Conservation (phyloP, 2,329 filamentous ascomycete genomes). For the Cryphonectria nitschkei region DNA sequence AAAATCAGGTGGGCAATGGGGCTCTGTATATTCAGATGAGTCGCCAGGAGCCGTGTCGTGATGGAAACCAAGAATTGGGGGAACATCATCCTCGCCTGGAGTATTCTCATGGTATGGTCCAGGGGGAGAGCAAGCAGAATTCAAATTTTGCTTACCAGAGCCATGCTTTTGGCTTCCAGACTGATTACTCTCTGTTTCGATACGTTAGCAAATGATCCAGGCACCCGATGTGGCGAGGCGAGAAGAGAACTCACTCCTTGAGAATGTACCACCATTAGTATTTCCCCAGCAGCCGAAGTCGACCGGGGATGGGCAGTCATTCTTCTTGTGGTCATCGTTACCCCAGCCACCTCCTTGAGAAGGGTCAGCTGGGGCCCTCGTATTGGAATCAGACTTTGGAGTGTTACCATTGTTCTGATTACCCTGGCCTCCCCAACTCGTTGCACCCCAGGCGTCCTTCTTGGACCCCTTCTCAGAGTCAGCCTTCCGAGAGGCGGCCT, state of each 20-base stretch:
- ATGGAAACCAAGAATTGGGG: not conserved
- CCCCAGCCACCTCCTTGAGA: slow-evolving; percentile 9
- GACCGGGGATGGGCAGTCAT: not conserved
- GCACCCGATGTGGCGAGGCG: not conserved
- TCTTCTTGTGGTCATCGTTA: not conserved
- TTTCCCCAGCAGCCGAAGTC: slow-evolving; percentile 7
- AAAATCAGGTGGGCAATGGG: not conserved
- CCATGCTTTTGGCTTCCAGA: slow-evolving; percentile 17
- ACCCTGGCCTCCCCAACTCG: not conserved
- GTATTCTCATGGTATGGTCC: not conserved
- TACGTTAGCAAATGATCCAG: slow-evolving; percentile 1
- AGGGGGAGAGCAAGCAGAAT: not conserved
- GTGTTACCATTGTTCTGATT: not conserved
- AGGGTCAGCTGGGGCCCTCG: slow-evolving; percentile 8
- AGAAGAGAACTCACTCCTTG: slow-evolving; percentile 10
- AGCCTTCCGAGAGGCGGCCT: slow-evolving; percentile 1
- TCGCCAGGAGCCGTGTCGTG: not conserved
- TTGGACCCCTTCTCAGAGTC: slow-evolving; percentile 8
- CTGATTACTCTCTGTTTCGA: slow-evolving; percentile 8
- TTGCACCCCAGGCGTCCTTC: not conserved
- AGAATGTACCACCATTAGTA: not conserved
- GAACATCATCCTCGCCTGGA: not conserved
- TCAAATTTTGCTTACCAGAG: slow-evolving; percentile 14
- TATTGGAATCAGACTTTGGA: not conserved
- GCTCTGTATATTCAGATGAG: no score